Evolutionary conservation across 2,329 filamentous ascomycete species (phyloP), one percentile per base, ranked within the genome.

Genomic region (Mycocentrospora acerina): DNA sequence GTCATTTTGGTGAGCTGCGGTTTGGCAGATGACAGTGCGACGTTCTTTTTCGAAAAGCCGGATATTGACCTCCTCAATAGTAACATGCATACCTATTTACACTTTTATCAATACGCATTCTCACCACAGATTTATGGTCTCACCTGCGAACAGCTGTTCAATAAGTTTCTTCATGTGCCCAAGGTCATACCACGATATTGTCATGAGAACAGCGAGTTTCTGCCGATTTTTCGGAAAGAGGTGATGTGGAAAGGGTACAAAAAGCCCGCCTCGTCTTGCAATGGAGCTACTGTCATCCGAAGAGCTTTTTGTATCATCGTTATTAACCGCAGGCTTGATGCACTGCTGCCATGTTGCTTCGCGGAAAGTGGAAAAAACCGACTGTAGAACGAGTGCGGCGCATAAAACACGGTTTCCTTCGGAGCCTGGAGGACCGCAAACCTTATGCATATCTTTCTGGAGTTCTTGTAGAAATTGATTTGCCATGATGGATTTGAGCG

Each of bases 121-220:
- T 11, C 7, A 14, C 13, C 13, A n/a, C 9, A 9, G 9, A 5
- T 22, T 3, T 2, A 6, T 4, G 14, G 14, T 7, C 13, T 38
- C 29, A 40, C 41, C 32, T 37, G 28, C 17, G 30, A 44, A 29
- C 24, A 44, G 11, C 15, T 44, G 41, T 13, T 33, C 29, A 2
- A 35, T 25, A 3, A 44, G 29, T 15, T 24, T 27, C 12, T 22
- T 32, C 29, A 44, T 29, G 16, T 36, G 30, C 7, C 28, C 41
- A 9, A 35, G 24, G 18, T 44, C 41, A 15, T 40, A 12, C 11
- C 37, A 35, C 17, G 36, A 22, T 12, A 24, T 22, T n/a, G 34
- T 37, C 4, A 17, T 32, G 11, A 44, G 19, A 10, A 40, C 32
- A 24, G 30, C 34, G 8, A n/a, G 22, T 12, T 30, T 36, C 29